Evolutionary conservation across 192 early-diverging fungal species (phyloP).

Genomic region (Paraglomus brasilianum): DNA sequence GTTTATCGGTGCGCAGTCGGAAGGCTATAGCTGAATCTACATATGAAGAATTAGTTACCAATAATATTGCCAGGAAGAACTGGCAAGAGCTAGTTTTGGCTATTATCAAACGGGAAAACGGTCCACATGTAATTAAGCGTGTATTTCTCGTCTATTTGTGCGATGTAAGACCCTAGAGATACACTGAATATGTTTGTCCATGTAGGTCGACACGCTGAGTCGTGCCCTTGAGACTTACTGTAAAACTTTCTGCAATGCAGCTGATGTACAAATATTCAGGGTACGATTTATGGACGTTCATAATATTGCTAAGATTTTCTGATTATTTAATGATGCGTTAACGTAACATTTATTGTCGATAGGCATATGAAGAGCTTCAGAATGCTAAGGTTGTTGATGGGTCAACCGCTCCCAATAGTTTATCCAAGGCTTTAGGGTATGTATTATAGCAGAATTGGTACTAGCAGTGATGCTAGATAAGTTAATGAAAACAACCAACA

Average conservation of each 20-base stretch:
- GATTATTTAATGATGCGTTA: background rate
- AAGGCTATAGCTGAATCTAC: slow-evolving; percentile 1
- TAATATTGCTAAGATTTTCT: background rate
- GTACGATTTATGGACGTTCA: background rate
- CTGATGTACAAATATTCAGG: slow-evolving; percentile 22
- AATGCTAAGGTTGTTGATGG: slow-evolving; percentile 6
- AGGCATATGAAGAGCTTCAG: slow-evolving; percentile 28
- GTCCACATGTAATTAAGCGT: slow-evolving; percentile 13
- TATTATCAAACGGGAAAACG: slow-evolving; percentile 27
- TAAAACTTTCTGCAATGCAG: slow-evolving; percentile 29
- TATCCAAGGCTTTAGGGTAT: too few species aligned
- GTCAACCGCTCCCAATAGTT: too few species aligned
- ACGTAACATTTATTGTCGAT: background rate
- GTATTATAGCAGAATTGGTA: too few species aligned
- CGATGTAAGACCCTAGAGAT: too few species aligned
- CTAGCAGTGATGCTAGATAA: too few species aligned
- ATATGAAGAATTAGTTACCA: slow-evolving; percentile 13
- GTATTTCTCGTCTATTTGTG: too few species aligned
- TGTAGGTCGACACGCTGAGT: slow-evolving; percentile 30
- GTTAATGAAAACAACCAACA: too few species aligned
- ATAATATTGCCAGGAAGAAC: slow-evolving; percentile 3
- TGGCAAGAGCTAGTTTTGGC: slow-evolving; percentile 30
- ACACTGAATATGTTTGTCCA: too few species aligned
- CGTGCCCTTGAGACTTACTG: slow-evolving; percentile 16
- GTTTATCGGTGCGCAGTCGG: slow-evolving; percentile 3